Evolutionary conservation across 2,329 filamentous ascomycete species (phyloP).

Genomic region (Samsoniella hepiali): DNA sequence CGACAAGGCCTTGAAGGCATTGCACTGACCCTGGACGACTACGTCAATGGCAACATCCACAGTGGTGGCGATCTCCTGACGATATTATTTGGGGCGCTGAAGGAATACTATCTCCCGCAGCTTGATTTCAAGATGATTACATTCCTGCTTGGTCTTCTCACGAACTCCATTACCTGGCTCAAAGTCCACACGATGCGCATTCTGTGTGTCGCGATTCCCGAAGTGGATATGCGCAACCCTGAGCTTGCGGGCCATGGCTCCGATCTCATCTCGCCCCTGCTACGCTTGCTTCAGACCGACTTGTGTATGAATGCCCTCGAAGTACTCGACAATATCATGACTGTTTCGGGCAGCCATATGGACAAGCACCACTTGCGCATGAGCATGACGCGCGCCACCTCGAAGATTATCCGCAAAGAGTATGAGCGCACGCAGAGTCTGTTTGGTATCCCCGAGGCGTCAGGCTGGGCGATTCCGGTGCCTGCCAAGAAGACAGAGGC

Average conservation of each 20-base stretch:
- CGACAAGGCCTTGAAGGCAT: constrained; percentile 66
- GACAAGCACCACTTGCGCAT: constrained; percentile 93
- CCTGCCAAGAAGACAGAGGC: constrained; percentile 84
- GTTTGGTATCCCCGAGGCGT: constrained; percentile 93
- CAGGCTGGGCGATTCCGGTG: constrained; percentile 92
- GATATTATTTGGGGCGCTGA: constrained; percentile 70
- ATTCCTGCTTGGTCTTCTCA: constrained; percentile 86
- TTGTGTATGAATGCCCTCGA: constrained; percentile 89
- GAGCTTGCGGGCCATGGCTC: constrained; percentile 89
- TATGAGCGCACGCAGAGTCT: constrained; percentile 92
- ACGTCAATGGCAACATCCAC: constrained; percentile 63
- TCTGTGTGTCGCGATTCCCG: constrained; percentile 77
- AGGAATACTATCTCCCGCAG: constrained; percentile 73
- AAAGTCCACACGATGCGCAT: constrained; percentile 92
- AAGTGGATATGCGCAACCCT: constrained; percentile 87
- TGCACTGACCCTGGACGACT: constrained; percentile 65
- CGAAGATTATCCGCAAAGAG: constrained; percentile 83
- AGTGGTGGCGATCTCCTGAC: constrained; percentile 71
- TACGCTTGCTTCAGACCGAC: constrained; percentile 86
- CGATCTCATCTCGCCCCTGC: constrained; percentile 87
- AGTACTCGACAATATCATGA: constrained; percentile 93
- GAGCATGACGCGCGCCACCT: constrained; percentile 93
- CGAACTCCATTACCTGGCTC: constrained; percentile 85
- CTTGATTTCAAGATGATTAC: constrained; percentile 82
- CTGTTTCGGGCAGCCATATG: constrained; percentile 86